Evolutionary conservation across 1,284 basidiomycete genomes (phyloP).

Genomic region (Tetrapyrgos nigripes): DNA sequence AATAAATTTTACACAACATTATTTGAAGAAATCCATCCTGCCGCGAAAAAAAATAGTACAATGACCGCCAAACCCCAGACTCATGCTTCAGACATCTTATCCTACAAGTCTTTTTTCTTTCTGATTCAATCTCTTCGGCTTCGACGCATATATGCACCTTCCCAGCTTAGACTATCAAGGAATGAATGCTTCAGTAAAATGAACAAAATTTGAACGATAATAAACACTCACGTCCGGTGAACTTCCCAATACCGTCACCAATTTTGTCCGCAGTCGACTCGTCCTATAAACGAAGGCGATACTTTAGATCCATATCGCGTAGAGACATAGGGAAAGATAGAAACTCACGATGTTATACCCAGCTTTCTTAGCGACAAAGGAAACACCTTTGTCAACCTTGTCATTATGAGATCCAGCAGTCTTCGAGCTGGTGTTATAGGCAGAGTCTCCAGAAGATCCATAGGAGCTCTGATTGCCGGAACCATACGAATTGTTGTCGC

Average conservation of each 20-base stretch:
- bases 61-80: too few relatives aligned
- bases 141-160: too few relatives aligned
- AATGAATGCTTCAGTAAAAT: not conserved
- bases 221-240: constrained; percentile 33
- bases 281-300: not conserved
- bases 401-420: constrained; percentile 28
- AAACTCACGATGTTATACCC: constrained; percentile 53
- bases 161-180: not conserved
- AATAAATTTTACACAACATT: too few relatives aligned
- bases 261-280: constrained; percentile 42
- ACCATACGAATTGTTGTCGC: constrained; percentile 23
- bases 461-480: constrained; percentile 19
- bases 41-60: too few relatives aligned
- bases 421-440: constrained; percentile 4
- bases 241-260: constrained; percentile 44
- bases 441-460: constrained; percentile 6
- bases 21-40: too few relatives aligned
- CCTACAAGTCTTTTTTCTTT: too few relatives aligned
- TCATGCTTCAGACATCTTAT: too few relatives aligned
- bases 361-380: constrained; percentile 46
- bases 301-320: not conserved
- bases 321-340: not conserved
- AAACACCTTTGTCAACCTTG: constrained; percentile 49
- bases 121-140: too few relatives aligned
- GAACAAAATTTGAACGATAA: not conserved